Evolutionary conservation across 1,139 yeast genomes (phyloP).

Genomic region (Geotrichum aggregatum): DNA sequence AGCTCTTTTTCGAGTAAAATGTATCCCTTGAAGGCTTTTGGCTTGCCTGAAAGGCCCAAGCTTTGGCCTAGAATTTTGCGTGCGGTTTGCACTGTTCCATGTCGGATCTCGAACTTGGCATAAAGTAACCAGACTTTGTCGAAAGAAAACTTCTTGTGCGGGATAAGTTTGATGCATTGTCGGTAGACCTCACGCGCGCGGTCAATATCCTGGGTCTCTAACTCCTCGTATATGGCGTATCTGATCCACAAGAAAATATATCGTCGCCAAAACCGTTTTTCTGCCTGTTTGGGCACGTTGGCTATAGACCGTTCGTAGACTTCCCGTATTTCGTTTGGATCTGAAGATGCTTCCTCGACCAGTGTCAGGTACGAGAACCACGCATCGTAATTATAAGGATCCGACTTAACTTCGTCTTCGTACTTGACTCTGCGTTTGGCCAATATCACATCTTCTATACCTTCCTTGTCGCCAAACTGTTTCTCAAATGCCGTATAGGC

Average conservation of each 20-base stretch:
- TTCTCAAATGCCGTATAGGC: constrained; percentile 60
- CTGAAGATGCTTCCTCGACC: constrained; percentile 40
- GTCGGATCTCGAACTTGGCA: constrained; percentile 73
- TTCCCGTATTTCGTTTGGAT: constrained; percentile 33
- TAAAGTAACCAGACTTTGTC: constrained; percentile 69
- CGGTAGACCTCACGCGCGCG: constrained; percentile 52
- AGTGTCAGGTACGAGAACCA: constrained; percentile 76
- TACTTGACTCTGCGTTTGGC: constrained; percentile 55
- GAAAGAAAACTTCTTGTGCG: constrained; percentile 59
- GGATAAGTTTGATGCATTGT: constrained; percentile 48
- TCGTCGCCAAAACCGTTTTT: constrained; percentile 55
- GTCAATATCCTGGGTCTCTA: constrained; percentile 43
- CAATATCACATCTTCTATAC: constrained; percentile 51
- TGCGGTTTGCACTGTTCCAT: constrained; percentile 48
- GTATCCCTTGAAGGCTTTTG: constrained; percentile 58
- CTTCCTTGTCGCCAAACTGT: constrained; percentile 53
- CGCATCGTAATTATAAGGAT: constrained; percentile 61
- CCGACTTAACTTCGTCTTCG: constrained; percentile 45
- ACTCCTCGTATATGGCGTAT: constrained; percentile 62
- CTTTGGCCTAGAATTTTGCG: constrained; percentile 70
- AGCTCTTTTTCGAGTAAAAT: constrained; percentile 50
- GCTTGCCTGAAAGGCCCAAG: constrained; percentile 57
- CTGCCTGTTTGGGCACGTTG: constrained; percentile 40
- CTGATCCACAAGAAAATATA: constrained; percentile 69
- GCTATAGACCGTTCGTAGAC: constrained; percentile 49